Percentiles rank a stretch among this genome's conserved stretches.
Conservation (phyloP, 2,329 filamentous ascomycete genomes). For the Trichoderma endophyticum region DNA sequence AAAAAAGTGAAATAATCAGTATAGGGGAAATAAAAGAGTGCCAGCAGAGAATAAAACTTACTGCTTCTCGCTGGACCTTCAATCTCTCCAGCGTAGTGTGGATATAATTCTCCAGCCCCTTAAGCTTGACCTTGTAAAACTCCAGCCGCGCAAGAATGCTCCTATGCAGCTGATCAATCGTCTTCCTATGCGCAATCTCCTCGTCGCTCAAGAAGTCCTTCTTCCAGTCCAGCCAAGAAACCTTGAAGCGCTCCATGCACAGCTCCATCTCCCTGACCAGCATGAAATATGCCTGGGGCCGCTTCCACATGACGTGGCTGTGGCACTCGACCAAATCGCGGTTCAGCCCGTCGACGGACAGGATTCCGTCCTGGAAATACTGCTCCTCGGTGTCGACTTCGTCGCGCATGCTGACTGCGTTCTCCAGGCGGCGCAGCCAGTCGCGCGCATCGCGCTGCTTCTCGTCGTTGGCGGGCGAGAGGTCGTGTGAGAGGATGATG, state of each 20-base stretch:
- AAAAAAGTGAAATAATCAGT: not conserved
- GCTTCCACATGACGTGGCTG: constrained; percentile 60
- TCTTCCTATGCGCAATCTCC: constrained; percentile 30
- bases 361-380: constrained; percentile 50
- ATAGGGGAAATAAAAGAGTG: not conserved
- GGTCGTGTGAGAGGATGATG: constrained; percentile 57
- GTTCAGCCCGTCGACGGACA: constrained; percentile 60
- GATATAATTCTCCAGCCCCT: constrained; percentile 61
- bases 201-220: constrained; percentile 24
- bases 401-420: constrained; percentile 58
- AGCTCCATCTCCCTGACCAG: constrained; percentile 48
- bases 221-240: constrained; percentile 24
- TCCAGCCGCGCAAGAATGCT: constrained; percentile 54
- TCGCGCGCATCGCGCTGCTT: constrained; percentile 62
- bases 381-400: constrained; percentile 56
- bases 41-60: constrained; percentile 33
- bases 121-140: constrained; percentile 60
- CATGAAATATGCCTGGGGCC: constrained; percentile 58
- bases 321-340: constrained; percentile 63
- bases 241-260: constrained; percentile 46
- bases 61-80: constrained; percentile 59
- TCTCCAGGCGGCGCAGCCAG: constrained; percentile 59
- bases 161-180: constrained; percentile 46
- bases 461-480: constrained; percentile 54
- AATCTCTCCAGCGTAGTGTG: constrained; percentile 59